These are phyloP conservation scores for Cajanus cajan DNA, from an alignment of 306 rosid species.

Conservation along the genomic window DNA sequence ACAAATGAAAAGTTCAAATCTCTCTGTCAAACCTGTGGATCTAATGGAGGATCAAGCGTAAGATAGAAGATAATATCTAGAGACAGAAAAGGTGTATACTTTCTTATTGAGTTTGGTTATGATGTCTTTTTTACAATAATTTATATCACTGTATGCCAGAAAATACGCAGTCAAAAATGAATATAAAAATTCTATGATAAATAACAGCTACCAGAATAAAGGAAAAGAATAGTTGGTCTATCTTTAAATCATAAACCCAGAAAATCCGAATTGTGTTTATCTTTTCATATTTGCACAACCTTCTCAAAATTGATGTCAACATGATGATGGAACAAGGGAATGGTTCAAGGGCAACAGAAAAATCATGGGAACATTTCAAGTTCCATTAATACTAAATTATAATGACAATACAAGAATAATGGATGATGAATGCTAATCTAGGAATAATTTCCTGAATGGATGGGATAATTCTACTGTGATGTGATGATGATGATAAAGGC, in stretches of 20 bases:
- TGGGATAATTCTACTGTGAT: not conserved
- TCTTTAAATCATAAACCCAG: constrained; percentile 2
- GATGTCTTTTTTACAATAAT: not conserved
- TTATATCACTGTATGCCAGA: constrained; percentile 1
- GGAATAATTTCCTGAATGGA: not conserved
- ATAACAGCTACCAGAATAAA: not conserved
- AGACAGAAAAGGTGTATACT: constrained; percentile 1
- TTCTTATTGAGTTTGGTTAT: constrained; percentile 19
- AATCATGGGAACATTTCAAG: constrained; percentile 5
- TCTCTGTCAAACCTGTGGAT: constrained; percentile 80
- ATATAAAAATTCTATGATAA: constrained; percentile 12
- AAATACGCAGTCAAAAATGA: not conserved
- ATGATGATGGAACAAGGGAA: not conserved
- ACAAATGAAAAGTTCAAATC: constrained; percentile 93
- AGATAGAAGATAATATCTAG: constrained; percentile 23
- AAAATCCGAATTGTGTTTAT: not conserved
- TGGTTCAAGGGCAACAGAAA: not conserved
- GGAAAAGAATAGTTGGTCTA: not conserved
- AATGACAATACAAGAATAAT: not conserved
- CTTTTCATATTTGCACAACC: not conserved
- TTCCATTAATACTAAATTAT: not conserved
- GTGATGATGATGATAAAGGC: not conserved
- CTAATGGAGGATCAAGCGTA: constrained; percentile 44
- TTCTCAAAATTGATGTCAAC: not conserved
- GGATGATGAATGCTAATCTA: not conserved